Conservation (phyloP, 352 stramenopile species). For the Detonula confervacea region DNA sequence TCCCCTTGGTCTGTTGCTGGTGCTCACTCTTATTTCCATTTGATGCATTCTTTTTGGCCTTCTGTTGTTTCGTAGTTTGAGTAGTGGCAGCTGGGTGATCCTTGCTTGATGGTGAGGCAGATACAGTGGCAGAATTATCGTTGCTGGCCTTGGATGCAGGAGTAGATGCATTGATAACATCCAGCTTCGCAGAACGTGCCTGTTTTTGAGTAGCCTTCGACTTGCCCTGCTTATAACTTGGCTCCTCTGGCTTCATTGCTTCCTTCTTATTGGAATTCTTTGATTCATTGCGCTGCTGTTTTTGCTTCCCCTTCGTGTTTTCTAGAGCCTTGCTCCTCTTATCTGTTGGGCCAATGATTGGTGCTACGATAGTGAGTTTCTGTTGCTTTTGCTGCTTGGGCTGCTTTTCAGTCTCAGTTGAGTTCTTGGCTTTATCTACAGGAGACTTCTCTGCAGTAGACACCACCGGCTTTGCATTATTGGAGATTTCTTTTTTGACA, state of each 20-base stretch:
- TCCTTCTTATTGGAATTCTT: constrained; percentile 38
- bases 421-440: constrained; percentile 17
- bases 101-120: constrained; percentile 1
- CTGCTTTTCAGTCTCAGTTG: constrained; percentile 15
- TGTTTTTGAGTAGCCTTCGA: constrained; percentile 12
- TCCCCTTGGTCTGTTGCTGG: constrained; percentile 14
- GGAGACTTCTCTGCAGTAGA: not conserved
- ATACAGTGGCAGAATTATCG: too few relatives aligned
- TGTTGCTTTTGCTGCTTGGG: constrained; percentile 17
- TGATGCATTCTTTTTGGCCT: constrained; percentile 36
- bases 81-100: constrained; percentile 11
- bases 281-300: constrained; percentile 34
- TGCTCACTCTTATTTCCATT: constrained; percentile 33
- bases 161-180: not conserved
- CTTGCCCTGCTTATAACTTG: constrained; percentile 17
- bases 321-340: constrained; percentile 10
- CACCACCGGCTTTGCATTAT: not conserved
- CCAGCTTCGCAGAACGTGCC: constrained; percentile 9
- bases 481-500: constrained; percentile 1
- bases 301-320: constrained; percentile 32
- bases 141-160: too few relatives aligned
- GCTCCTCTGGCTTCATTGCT: constrained; percentile 15
- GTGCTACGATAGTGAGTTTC: not conserved
- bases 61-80: constrained; percentile 25
- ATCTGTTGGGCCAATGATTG: constrained; percentile 5